Percentiles rank a stretch among this genome's conserved stretches.
Conservation (phyloP, 805 yeast genomes). For the Torulaspora franciscae region DNA sequence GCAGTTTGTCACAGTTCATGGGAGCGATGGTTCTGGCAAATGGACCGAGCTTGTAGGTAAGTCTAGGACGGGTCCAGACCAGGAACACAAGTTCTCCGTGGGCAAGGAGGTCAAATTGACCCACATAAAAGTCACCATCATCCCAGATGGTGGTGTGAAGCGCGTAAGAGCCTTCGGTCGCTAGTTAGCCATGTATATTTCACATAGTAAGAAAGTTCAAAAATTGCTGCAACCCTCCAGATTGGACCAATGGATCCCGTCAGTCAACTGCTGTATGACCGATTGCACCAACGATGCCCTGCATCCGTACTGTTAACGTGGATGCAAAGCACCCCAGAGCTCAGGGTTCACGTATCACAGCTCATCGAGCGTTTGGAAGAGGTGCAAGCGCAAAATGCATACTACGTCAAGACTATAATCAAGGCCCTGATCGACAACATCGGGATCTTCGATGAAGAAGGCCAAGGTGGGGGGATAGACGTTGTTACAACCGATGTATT, state of each 20-base stretch:
- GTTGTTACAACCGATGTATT: slow-evolving; percentile 12
- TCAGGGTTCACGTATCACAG: slow-evolving; percentile 13
- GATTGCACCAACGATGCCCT: slow-evolving; percentile 18
- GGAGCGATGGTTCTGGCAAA: slow-evolving; percentile 41
- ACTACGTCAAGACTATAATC: slow-evolving; percentile 47
- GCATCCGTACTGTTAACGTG: slow-evolving; percentile 2
- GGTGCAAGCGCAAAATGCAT: slow-evolving; percentile 41
- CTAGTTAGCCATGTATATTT: slow-evolving; percentile 1
- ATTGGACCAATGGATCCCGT: slow-evolving; percentile 1
- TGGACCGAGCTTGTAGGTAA: slow-evolving; percentile 68
- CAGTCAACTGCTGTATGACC: slow-evolving; percentile 10
- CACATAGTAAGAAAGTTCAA: not conserved
- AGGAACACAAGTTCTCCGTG: slow-evolving; percentile 57
- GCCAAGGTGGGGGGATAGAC: not conserved
- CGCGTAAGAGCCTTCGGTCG: slow-evolving; percentile 58
- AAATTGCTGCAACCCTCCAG: not conserved
- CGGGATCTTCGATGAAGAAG: slow-evolving; percentile 37
- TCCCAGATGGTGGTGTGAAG: slow-evolving; percentile 97
- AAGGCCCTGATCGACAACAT: slow-evolving; percentile 39
- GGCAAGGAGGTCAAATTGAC: slow-evolving; percentile 41
- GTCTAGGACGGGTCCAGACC: slow-evolving; percentile 76
- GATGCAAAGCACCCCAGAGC: slow-evolving; percentile 3
- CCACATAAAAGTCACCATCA: slow-evolving; percentile 74
- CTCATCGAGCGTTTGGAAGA: slow-evolving; percentile 20
- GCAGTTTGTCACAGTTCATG: slow-evolving; percentile 69